Evolutionary conservation across 2,329 filamentous ascomycete species (phyloP), one percentile per base, ranked within the genome.

Genomic region (Alternaria panax): DNA sequence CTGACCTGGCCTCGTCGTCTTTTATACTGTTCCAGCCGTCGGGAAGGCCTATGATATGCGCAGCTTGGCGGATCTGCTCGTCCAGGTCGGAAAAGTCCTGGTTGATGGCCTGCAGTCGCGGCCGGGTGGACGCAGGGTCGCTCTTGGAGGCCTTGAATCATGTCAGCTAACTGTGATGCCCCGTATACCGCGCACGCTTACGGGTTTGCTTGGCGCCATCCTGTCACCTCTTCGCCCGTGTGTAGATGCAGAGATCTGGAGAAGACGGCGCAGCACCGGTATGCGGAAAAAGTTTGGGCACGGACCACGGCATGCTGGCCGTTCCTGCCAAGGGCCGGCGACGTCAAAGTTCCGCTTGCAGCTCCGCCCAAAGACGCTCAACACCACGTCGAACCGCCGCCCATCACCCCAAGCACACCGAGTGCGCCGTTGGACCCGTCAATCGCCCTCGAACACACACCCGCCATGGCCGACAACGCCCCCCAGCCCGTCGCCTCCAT

Each of bases 401-500:
- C 42, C 43, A 34, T 30, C 40, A 57, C 51, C 40, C 57, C 56
- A 41, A 61, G 50, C 55, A 59, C 63, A 63, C 68, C 69, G 52
- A 67, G 57, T 55, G 42, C 65, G 47, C 50, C 54, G 57, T 59
- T 65, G 54, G 63, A 62, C 57, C 60, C 54, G 64, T 56, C 72
- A 75, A 77, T 76, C 74, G 70, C 63, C 47, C 57, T 32, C 53
- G 38, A 69, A 65, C 64, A 48, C 22, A 56, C 62, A 46, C 62
- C 64, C 76, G 77, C 76, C 77, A 88, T 88, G 86, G 83, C 86
- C 78, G 85, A 88, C 82, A 66, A 82, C 83, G 84, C 77, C 81
- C 78, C 77, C 59, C 72, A 81, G 63, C 73, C 86, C 74, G 80
- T 85, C 67, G 83, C 87, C 69, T 85, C 88, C 72, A 86, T 91